Base-by-base conservation (phyloP, 306 rosid species). In the Rubus parviflorus region DNA sequence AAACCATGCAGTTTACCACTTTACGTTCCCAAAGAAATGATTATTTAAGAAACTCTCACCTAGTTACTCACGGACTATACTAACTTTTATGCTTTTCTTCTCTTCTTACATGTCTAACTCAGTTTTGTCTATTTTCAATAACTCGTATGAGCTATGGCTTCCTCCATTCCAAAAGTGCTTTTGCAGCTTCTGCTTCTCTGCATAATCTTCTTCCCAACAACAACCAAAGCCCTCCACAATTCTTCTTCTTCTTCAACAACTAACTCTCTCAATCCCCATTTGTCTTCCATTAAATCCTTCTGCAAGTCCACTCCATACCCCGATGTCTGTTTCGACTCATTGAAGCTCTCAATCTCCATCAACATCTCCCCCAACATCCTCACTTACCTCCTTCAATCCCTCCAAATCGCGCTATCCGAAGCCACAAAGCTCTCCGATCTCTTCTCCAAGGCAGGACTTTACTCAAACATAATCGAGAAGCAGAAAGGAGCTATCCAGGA, bases 401-500 rank as follows among this genome's bases (percentile, higher is more conserved):
- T 92, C 49, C 72, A 87, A 80, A 74, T 11, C 3, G 86, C 97
- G 0, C 83, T 87, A 52, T 85, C 92, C 1, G 89, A 92, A 75
- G 81, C 92, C 69, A 82, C 81, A 63, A 89, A 92, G 54, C 89
- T 92, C 65, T 84, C 91, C n/a, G 70, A 72, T 70, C 79, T 86
- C 13, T 71, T 92, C 77, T 70, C 70, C 49, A 69, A 70, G 63
- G 90, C 87, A 0, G 85, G 84, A 2, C 79, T 47, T 15, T 57
- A 68, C n/a, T 45, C 75, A 7, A 82, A 71, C 82, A 85, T 92
- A 72, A 65, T 85, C 45, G 96, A 92, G 82, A 90, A 90, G 40
- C 88, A 88, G 70, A 89, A 41, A 77, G 96, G 96, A 57, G 71
- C 93, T 46, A 23, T 92, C 53, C 87, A 88, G 72, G 97, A 90